Evolutionary conservation across 2,329 filamentous ascomycete species (phyloP), one percentile per base, ranked within the genome.

Genomic region (Cladosporium velox): DNA sequence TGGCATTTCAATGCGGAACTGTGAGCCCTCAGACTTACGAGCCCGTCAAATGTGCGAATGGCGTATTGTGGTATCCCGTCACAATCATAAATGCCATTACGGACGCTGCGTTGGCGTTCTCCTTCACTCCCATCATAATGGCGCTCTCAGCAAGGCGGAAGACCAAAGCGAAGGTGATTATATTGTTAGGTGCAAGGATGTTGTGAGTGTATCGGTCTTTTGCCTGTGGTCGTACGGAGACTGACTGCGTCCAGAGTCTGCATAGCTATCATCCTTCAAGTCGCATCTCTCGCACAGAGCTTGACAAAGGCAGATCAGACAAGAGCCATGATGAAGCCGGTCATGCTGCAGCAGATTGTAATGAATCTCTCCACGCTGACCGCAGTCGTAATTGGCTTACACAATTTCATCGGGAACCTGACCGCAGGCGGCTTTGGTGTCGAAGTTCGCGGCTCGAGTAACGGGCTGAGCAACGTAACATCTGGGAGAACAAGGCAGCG

Each of bases 261-360:
- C 10, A 47, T 47, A 21, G 41, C 41, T 11, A 24, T 21, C 21
- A 21, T 47, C 41, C 7, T 47, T n/a, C 41, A 47, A 15, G n/a
- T 47, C 5, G 41, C 41, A 24, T 47, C 41, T 21, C 41, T 47
- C 8, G n/a, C 41, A 24, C 41, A 47, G 10, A 47, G 8, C 41
- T 21, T 47, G 32, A 59, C 2, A 1, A 24, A 21, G 11, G 10
- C 34, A 28, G 55, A 59, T 5, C 55, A 59, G 21, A 59, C 55
- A n/a, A 32, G 55, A 59, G 55, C 55, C 5, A 59, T 59, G 55
- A 59, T 59, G 55, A 59, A 41, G 34, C 55, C 55, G 30, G 21
- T 28, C 2, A 41, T 59, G 4, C 24, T 59, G 55, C 55, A 59
- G 55, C 55, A 59, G 8, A 15, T 59, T 14, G 55, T 59, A n/a